Evolutionary conservation across 2,329 filamentous ascomycete species (phyloP), one percentile per base, ranked within the genome.

Genomic region (Elsinoe perseae): DNA sequence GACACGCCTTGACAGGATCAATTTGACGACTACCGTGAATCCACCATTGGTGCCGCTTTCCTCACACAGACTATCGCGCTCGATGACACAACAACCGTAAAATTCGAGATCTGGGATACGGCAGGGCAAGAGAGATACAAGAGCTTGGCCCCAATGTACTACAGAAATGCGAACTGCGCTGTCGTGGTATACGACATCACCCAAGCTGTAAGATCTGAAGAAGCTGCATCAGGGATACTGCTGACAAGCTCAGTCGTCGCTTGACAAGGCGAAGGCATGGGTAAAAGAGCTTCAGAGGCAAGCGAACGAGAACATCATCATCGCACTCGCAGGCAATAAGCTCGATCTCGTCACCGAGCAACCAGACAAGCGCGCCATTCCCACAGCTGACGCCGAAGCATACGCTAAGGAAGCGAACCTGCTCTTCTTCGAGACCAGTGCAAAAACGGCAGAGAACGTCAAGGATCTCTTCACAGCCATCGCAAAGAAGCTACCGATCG

Each of bases 31-130:
- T 96, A 96, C 78, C 85, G 91, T 75, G 92, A 96, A 83, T 95
- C 91, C 57, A 96, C 92, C 61, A 96, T 96, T 75, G 92, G 93
- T 73, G 93, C 95, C 66, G 95, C 95, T 64, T 98, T 98, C 80
- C 82, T 98, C 64, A 98, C 93, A 67, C 93, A 98, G 76, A 98
- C 93, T 64, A 96, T 98, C 72, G 92, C 92, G 58, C 86, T 98
- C 73, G 92, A 97, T 72, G 93, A 97, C 70, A 93, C 84, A 74
- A 97, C 93, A 59, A 98, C 93, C 57, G 92, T 98, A 75, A 98
- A 98, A 79, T 98, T 98, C 69, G 93, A 98, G 76, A 98, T 98
- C 70, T 98, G 93, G 91, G 91, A 96, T 75, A 98, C 93, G 8
- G 93, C 93, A 61, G 93, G 93, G 61, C 93, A 98, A 77, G 93